Conservation (phyloP, 2,329 filamentous ascomycete genomes). For the Tetracladium maxilliforme region DNA sequence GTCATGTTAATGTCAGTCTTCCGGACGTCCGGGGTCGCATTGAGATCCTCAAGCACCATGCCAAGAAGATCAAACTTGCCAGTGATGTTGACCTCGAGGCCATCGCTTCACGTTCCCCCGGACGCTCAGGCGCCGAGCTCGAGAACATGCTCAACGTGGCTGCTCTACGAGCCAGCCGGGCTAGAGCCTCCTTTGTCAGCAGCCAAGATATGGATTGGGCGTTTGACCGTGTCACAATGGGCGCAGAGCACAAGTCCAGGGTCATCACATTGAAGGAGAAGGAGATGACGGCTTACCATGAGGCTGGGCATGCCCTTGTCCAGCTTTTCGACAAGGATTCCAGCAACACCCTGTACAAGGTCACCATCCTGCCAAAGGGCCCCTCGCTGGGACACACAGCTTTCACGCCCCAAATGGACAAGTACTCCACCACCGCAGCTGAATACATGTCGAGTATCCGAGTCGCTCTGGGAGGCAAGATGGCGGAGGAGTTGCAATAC, state of each 20-base stretch:
- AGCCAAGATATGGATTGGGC: slow-evolving; percentile 89
- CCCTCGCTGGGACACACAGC: slow-evolving; percentile 76
- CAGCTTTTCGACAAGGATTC: slow-evolving; percentile 64
- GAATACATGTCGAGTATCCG: slow-evolving; percentile 74
- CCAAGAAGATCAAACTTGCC: slow-evolving; percentile 74
- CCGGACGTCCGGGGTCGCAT: slow-evolving; percentile 89
- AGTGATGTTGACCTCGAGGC: slow-evolving; percentile 70
- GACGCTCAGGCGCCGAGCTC: slow-evolving; percentile 87
- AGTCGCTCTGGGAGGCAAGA: slow-evolving; percentile 71
- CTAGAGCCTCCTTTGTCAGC: slow-evolving; percentile 60
- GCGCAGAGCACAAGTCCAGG: slow-evolving; percentile 78
- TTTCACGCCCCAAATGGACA: slow-evolving; percentile 80
- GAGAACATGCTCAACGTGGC: slow-evolving; percentile 97
- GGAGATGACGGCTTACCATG: slow-evolving; percentile 88
- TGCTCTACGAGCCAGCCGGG: slow-evolving; percentile 83
- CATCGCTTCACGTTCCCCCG: slow-evolving; percentile 76
- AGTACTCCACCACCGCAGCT: slow-evolving; percentile 73
- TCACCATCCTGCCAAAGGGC: slow-evolving; percentile 88
- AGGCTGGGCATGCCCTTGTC: slow-evolving; percentile 88
- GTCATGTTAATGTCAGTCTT: slow-evolving; percentile 75
- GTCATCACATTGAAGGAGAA: slow-evolving; percentile 90
- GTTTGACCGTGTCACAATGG: slow-evolving; percentile 97
- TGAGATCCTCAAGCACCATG: slow-evolving; percentile 85
- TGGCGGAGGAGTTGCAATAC: slow-evolving; percentile 82
- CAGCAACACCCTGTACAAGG: slow-evolving; percentile 78